phyloP scores from a whole-genome alignment of 73 alveolate species.

The Symbiodinium natans region DNA sequence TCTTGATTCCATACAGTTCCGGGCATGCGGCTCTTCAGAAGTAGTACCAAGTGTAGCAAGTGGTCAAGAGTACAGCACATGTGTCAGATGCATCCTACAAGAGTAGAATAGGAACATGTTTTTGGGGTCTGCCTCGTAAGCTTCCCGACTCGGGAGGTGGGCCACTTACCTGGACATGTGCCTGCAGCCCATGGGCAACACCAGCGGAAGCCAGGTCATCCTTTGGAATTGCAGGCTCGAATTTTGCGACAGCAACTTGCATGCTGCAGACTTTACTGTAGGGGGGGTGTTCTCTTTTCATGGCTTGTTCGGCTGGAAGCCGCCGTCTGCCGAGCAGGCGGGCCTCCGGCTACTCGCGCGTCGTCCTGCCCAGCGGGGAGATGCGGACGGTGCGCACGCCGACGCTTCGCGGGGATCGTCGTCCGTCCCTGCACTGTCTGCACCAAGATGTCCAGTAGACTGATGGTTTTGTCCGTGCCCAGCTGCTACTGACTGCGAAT shows the following conservation, averaged over 20 bases:
- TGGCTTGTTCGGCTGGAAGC: too few relatives aligned
- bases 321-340: slow-evolving; percentile 30
- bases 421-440: too few relatives aligned
- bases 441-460: too few relatives aligned
- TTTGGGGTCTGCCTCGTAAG: not conserved
- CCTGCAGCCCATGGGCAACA: slow-evolving; percentile 28
- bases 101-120: too few relatives aligned
- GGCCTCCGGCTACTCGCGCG: slow-evolving; percentile 40
- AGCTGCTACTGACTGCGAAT: too few relatives aligned
- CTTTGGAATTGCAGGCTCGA: slow-evolving; percentile 59
- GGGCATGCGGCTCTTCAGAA: too few relatives aligned
- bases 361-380: slow-evolving; percentile 81
- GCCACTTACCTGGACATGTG: slow-evolving; percentile 67
- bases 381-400: slow-evolving; percentile 50
- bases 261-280: not conserved
- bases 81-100: too few relatives aligned
- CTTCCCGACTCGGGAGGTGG: slow-evolving; percentile 16
- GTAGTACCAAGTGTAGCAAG: too few relatives aligned
- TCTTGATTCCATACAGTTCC: too few relatives aligned
- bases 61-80: too few relatives aligned
- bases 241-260: not conserved
- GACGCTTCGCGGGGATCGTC: too few relatives aligned
- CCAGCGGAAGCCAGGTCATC: slow-evolving; percentile 33
- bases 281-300: not conserved
- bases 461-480: too few relatives aligned